A percentile compares a stretch with the other conserved stretches of the same genome.
phyloP scores from a whole-genome alignment of 257 asterid genomes.

The Ballota nigra region DNA sequence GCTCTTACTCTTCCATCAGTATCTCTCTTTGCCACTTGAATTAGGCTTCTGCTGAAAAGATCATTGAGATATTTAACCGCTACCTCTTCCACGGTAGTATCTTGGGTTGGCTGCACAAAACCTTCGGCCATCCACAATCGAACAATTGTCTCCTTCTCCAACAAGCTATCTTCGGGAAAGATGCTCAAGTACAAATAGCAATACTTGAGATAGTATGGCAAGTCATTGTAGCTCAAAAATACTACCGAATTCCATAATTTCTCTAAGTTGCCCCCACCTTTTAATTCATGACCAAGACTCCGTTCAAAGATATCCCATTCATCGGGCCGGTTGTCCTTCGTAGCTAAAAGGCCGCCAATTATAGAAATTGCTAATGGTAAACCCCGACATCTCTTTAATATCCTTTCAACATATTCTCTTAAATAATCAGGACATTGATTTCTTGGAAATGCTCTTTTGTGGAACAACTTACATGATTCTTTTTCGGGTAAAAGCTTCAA shows the following conservation, averaged over 20 bases:
- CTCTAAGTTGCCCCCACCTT: background rate
- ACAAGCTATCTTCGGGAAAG: background rate
- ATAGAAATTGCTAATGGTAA: background rate
- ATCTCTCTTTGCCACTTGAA: background rate
- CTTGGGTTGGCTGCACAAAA: background rate
- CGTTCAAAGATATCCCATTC: background rate
- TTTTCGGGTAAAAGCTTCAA: background rate
- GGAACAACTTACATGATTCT: background rate
- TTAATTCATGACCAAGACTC: background rate
- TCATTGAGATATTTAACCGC: constrained; percentile 3
- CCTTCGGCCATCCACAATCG: constrained; percentile 25
- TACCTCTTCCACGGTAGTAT: constrained; percentile 18
- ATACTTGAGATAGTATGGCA: background rate
- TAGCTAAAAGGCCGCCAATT: background rate
- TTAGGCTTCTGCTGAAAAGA: constrained; percentile 19
- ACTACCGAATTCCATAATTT: background rate
- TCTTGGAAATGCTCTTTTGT: background rate
- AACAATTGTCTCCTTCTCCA: background rate
- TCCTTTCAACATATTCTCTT: background rate
- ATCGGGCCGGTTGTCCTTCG: background rate
- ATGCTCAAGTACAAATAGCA: constrained; percentile 13
- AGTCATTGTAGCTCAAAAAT: background rate
- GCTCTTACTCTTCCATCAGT: background rate
- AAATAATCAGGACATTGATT: background rate
- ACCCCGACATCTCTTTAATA: background rate